Evolutionary conservation across 2,329 filamentous ascomycete species (phyloP).

Genomic region (Diaporthe longicolla): DNA sequence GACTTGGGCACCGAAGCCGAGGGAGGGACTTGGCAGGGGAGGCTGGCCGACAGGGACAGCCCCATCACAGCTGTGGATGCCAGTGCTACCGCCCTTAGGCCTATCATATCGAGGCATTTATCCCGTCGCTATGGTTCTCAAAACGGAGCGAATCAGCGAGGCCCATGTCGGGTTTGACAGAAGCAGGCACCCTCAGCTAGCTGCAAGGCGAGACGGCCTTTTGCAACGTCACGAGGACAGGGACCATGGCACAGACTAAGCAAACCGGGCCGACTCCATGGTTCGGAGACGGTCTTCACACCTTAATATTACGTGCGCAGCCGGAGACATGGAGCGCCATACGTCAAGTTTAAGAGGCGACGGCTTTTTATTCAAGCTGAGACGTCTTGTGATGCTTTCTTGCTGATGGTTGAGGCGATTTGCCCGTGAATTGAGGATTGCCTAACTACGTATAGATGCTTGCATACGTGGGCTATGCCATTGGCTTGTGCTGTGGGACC

Average conservation of each 20-base stretch:
- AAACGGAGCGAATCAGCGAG: neutral
- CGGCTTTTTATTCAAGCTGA: neutral
- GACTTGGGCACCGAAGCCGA: neutral
- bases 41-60: constrained; percentile 2
- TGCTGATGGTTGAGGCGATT: neutral
- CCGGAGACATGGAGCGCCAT: too few species aligned
- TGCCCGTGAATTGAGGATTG: neutral
- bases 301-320: too few species aligned
- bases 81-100: neutral
- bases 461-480: neutral
- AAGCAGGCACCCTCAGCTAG: neutral
- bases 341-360: neutral
- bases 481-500: constrained; percentile 10
- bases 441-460: neutral
- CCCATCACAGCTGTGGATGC: neutral
- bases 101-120: neutral
- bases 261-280: constrained; percentile 21
- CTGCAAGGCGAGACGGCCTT: constrained; percentile 5
- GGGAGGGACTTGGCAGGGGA: neutral
- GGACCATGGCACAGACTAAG: neutral
- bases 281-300: neutral
- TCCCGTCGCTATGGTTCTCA: constrained; percentile 7
- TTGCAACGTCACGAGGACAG: neutral
- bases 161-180: neutral
- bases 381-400: neutral